Conservation (phyloP, 495 filamentous ascomycete species). For the Cercophora scortea region DNA sequence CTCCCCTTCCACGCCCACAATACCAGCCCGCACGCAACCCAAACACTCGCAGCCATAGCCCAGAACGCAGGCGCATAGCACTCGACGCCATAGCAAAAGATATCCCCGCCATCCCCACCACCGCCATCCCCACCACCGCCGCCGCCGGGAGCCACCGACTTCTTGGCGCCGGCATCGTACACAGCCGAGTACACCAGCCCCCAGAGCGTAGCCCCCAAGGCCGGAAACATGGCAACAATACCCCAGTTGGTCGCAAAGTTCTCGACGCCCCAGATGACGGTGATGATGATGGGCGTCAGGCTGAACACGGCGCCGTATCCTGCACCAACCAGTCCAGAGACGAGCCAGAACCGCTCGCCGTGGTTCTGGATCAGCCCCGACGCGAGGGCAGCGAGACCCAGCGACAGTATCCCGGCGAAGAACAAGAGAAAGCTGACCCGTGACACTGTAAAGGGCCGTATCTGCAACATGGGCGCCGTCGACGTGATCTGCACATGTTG, state of each 20-base stretch:
- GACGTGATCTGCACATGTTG: slow-evolving; percentile 31
- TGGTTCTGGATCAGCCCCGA: slow-evolving; percentile 60
- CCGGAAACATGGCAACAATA: slow-evolving; percentile 85
- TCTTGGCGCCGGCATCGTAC: slow-evolving; percentile 59
- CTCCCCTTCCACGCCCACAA: slow-evolving; percentile 71
- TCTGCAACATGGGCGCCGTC: slow-evolving; percentile 13
- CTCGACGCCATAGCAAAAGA: slow-evolving; percentile 62
- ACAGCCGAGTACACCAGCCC: slow-evolving; percentile 72
- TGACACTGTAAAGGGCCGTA: slow-evolving; percentile 52
- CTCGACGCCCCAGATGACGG: slow-evolving; percentile 93
- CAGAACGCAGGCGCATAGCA: slow-evolving; percentile 78
- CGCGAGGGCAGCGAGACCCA: slow-evolving; percentile 69
- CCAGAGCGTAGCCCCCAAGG: slow-evolving; percentile 77
- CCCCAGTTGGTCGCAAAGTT: slow-evolving; percentile 99
- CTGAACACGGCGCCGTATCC: slow-evolving; percentile 91
- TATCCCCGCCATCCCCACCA: slow-evolving; percentile 29
- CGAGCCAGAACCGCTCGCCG: slow-evolving; percentile 65
- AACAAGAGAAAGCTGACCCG: slow-evolving; percentile 71
- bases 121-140: slow-evolving; percentile 27
- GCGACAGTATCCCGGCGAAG: slow-evolving; percentile 65
- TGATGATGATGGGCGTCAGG: slow-evolving; percentile 82
- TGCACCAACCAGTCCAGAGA: slow-evolving; percentile 72
- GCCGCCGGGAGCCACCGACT: slow-evolving; percentile 9
- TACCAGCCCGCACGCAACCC: slow-evolving; percentile 68
- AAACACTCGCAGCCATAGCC: slow-evolving; percentile 70